Base-by-base conservation (phyloP, 2,329 filamentous ascomycete genomes). In the Ambrosiella cleistominuta region DNA sequence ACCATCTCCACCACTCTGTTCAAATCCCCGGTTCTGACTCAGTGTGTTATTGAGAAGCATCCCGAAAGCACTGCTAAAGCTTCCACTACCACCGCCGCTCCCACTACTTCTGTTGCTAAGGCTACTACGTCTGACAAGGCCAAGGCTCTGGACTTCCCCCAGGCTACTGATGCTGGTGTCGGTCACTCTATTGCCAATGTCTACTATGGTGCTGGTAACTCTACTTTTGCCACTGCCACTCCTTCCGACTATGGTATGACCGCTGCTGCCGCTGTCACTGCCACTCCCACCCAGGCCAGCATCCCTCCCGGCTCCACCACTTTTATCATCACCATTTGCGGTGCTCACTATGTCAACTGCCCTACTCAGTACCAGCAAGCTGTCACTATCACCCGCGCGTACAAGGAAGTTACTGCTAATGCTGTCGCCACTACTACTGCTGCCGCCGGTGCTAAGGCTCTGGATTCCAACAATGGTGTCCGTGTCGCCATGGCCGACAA, bases 1-100 rank as follows among this genome's bases (percentile, higher is more conserved):
- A 71, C 68, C 53, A 61, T 73, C 19, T 71, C 69, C n/a, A 66
- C 71, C 36, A 69, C 67, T 19, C 64, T 75, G 19, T 65, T 71
- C 56, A 66, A 63, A 51, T 66, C 66, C 36, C 70, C 71, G 3
- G 68, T 67, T 27, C 58, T 63, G 36, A 71, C 70, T 38, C 63
- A 70, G 60, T 73, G 71, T 64, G 62, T 66, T 61, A 57, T 66
- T 37, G 59, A 58, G 5, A 56, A 39, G n/a, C 39, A 47, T 1
- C 59, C 61, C 1, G 50, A 54, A 37, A 54, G 40, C 19, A 47
- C 54, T 17, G 40, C 39, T 39, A 4, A 13, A 17, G 38, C 57
- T 5, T 15, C 37, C 27, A 36, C 47, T 4, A 17, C 49, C 27
- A n/a, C 8, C n/a, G 49, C 38, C 39, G 27, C 17, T 12, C 12